Percentiles rank a stretch among this genome's conserved stretches.
These are phyloP conservation scores for Globisporangium irregulare DNA, from an alignment of 352 stramenopile species.

Conservation along the genomic window DNA sequence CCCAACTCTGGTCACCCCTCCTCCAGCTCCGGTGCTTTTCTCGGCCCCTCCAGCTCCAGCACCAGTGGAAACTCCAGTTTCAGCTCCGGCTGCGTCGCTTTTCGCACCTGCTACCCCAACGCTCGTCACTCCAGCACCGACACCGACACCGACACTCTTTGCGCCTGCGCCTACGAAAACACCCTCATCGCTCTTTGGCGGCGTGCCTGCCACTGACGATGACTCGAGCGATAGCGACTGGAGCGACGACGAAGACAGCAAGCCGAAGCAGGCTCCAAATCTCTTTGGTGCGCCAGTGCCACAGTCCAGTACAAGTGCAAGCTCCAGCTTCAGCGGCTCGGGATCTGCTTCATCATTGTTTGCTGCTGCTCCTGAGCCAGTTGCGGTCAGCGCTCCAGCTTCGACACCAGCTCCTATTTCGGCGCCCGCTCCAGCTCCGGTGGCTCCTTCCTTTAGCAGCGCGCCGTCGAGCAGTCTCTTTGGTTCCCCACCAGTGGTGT, in stretches of 20 bases:
- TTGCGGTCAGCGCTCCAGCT: not conserved
- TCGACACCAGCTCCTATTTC: not conserved
- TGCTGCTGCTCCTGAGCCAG: constrained; percentile 10
- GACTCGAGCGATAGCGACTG: constrained; percentile 69
- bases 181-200: constrained; percentile 34
- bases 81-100: not conserved
- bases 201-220: constrained; percentile 28
- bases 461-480: constrained; percentile 16
- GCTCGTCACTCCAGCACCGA: not conserved
- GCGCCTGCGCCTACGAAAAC: constrained; percentile 14
- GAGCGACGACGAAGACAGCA: constrained; percentile 53
- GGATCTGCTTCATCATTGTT: constrained; percentile 15
- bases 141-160: constrained; percentile 6
- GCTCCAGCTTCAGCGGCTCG: constrained; percentile 7
- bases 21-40: constrained; percentile 5
- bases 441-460: constrained; percentile 2
- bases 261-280: constrained; percentile 20
- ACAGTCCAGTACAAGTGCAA: not conserved
- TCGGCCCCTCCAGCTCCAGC: constrained; percentile 11
- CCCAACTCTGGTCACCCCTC: constrained; percentile 2
- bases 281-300: constrained; percentile 33
- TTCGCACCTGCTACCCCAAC: not conserved
- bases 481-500: constrained; percentile 1
- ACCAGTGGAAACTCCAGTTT: constrained; percentile 10
- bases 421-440: not conserved